phyloP scores from a whole-genome alignment of 1,284 basidiomycete genomes.

The Pholiota adiposa region DNA sequence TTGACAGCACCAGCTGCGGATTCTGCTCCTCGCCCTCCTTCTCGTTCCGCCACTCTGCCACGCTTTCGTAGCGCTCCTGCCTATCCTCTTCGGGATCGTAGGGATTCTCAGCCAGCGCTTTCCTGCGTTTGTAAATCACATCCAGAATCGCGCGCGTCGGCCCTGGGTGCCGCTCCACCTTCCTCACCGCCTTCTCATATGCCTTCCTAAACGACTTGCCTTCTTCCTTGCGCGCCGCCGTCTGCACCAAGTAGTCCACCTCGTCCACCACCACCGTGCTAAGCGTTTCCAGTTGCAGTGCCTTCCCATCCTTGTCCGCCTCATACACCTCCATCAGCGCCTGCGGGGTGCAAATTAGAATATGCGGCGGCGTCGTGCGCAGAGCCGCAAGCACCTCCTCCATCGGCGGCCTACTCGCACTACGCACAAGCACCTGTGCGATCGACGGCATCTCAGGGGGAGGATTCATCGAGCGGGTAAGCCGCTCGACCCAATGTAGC shows the following conservation, averaged over 20 bases:
- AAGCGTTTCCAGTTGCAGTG: slow-evolving; percentile 49
- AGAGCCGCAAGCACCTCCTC: slow-evolving; percentile 42
- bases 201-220: slow-evolving; percentile 37
- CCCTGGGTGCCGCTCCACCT: slow-evolving; percentile 55
- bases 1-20: slow-evolving; percentile 69
- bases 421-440: slow-evolving; percentile 66
- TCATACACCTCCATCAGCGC: slow-evolving; percentile 62
- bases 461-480: slow-evolving; percentile 39
- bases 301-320: slow-evolving; percentile 36
- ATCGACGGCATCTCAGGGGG: slow-evolving; percentile 42
- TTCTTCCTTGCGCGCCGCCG: slow-evolving; percentile 43
- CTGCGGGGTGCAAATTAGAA: slow-evolving; percentile 74
- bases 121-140: slow-evolving; percentile 47
- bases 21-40: slow-evolving; percentile 20
- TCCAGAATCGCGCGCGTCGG: slow-evolving; percentile 63
- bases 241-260: slow-evolving; percentile 70
- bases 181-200: slow-evolving; percentile 41
- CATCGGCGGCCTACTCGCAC: slow-evolving; percentile 36
- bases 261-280: slow-evolving; percentile 74
- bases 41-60: slow-evolving; percentile 15
- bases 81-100: slow-evolving; percentile 22
- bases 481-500: slow-evolving; percentile 65
- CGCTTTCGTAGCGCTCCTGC: slow-evolving; percentile 12
- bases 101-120: slow-evolving; percentile 22
- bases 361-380: slow-evolving; percentile 54